A percentile compares a stretch with the other conserved stretches of the same genome.
Evolutionary conservation across 768 basidiomycete genomes (phyloP).

Genomic region (Rhizopogon sp.): DNA sequence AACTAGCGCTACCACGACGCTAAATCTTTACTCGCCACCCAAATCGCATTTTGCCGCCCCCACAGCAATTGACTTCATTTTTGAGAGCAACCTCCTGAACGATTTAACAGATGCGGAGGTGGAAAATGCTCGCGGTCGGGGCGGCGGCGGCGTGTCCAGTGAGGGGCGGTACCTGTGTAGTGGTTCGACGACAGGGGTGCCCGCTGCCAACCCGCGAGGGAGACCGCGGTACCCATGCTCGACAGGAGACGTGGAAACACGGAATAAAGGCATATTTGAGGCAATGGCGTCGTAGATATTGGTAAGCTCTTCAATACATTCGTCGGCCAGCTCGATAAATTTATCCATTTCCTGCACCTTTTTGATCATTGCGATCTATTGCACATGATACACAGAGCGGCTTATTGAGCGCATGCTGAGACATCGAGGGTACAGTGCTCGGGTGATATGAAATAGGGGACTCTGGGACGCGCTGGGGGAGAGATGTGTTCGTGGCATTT

Average conservation of each 20-base stretch:
- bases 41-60: neutral
- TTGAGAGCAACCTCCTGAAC: conserved; percentile 23
- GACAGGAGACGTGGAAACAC: conserved; percentile 24
- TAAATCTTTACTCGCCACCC: too few relatives aligned
- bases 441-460: too few relatives aligned
- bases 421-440: too few relatives aligned
- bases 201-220: conserved; percentile 4
- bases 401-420: too few relatives aligned
- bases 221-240: conserved; percentile 25
- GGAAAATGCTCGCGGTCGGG: conserved; percentile 3
- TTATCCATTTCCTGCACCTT: conserved; percentile 22
- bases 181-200: neutral
- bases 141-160: conserved; percentile 14
- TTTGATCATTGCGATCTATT: too few relatives aligned
- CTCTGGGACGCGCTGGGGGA: too few relatives aligned
- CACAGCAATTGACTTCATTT: too few relatives aligned
- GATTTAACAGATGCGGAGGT: conserved; percentile 13
- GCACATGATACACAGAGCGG: too few relatives aligned
- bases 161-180: conserved; percentile 12
- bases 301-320: conserved; percentile 12
- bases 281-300: neutral
- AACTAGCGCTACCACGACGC: too few relatives aligned
- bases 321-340: conserved; percentile 26
- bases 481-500: too few relatives aligned
- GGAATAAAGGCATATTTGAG: too few relatives aligned